Percentiles rank a stretch among this genome's conserved stretches.
phyloP scores from a whole-genome alignment of 495 filamentous ascomycete species.

The Elaphomyces granulatus region DNA sequence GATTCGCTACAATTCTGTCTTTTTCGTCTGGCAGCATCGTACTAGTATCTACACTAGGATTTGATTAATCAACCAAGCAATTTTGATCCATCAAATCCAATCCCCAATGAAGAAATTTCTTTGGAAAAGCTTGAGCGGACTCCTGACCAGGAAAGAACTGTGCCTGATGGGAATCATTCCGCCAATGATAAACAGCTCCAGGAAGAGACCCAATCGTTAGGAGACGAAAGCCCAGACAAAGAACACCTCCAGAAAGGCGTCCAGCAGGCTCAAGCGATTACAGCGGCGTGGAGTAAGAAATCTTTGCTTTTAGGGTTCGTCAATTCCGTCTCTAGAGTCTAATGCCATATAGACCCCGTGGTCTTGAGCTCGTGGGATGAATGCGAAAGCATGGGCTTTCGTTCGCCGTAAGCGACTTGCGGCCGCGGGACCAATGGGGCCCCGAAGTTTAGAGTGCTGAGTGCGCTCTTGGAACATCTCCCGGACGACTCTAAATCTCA shows the following conservation, averaged over 20 bases:
- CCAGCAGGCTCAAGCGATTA: conserved; percentile 28
- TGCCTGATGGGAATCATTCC: background rate
- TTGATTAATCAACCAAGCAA: no score
- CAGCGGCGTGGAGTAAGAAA: conserved; percentile 7
- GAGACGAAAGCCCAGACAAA: background rate
- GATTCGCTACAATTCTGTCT: no score
- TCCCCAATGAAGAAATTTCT: no score
- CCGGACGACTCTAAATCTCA: conserved; percentile 30
- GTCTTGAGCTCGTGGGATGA: no score
- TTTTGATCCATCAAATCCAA: no score
- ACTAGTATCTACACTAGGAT: no score
- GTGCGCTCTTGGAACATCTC: conserved; percentile 36
- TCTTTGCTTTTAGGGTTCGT: conserved; percentile 2
- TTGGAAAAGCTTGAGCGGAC: no score
- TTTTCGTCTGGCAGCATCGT: no score
- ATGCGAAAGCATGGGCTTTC: no score
- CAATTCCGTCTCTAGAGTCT: background rate
- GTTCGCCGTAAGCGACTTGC: conserved; percentile 6
- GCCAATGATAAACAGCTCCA: no score
- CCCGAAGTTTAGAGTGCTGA: conserved; percentile 49
- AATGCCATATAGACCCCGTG: conserved; percentile 5
- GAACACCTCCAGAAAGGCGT: conserved; percentile 29
- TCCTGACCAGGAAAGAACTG: no score
- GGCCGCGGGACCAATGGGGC: conserved; percentile 34
- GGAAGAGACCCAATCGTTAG: background rate